phyloP scores from a whole-genome alignment of 495 filamentous ascomycete genomes.

The Xylaria longipes region DNA sequence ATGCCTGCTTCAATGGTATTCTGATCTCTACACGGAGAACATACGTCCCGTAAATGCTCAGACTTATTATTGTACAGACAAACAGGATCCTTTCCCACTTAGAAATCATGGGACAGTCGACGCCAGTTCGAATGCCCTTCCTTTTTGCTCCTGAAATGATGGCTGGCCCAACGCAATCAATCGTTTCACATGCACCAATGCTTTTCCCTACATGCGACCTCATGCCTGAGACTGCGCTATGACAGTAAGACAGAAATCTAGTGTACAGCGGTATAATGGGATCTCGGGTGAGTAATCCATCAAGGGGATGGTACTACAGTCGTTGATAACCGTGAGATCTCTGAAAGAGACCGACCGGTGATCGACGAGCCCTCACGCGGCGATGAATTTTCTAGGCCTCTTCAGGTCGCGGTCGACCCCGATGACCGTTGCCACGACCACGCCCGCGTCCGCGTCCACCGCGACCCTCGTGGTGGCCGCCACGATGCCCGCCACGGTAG shows the following conservation, averaged over 20 bases:
- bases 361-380: conserved; percentile 30
- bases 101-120: conserved; percentile 32
- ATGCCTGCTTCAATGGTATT: conserved; percentile 18
- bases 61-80: conserved; percentile 39
- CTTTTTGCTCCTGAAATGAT: conserved; percentile 28
- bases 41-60: conserved; percentile 39
- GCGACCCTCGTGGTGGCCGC: conserved; percentile 54
- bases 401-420: conserved; percentile 40
- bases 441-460: conserved; percentile 55
- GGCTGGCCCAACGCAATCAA: conserved; percentile 24
- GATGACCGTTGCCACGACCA: conserved; percentile 46
- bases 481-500: conserved; percentile 62
- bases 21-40: conserved; percentile 23
- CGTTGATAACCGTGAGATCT: conserved; percentile 17
- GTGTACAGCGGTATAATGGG: conserved; percentile 26
- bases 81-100: conserved; percentile 31
- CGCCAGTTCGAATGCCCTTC: conserved; percentile 35
- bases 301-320: conserved; percentile 16
- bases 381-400: conserved; percentile 47
- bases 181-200: conserved; percentile 24
- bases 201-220: conserved; percentile 25
- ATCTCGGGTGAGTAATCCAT: conserved; percentile 15
- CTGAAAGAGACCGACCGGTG: conserved; percentile 16
- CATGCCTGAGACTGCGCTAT: conserved; percentile 18
- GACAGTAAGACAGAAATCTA: conserved; percentile 25